phyloP scores from a whole-genome alignment of 345 rosid genomes.

The Cardamine occulta region DNA sequence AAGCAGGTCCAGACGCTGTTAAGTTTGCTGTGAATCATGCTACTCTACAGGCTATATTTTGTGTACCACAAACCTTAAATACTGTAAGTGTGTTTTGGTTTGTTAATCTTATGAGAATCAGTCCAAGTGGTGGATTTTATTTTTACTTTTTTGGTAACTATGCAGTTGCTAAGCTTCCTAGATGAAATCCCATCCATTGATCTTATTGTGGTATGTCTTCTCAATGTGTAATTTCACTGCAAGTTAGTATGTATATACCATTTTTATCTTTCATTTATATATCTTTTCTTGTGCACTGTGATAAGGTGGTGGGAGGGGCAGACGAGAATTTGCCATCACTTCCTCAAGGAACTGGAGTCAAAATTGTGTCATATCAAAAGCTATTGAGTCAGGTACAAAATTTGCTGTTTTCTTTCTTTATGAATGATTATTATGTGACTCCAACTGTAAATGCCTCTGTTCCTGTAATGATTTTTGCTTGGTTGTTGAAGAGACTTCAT shows the following conservation, averaged over 20 bases:
- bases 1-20: conserved; percentile 89
- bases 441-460: conserved; percentile 5
- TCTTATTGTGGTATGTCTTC: conserved; percentile 72
- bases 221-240: conserved; percentile 17
- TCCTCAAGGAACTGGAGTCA: conserved; percentile 60
- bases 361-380: conserved; percentile 62
- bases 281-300: conserved; percentile 13
- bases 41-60: conserved; percentile 74
- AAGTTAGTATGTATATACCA: neutral
- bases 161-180: conserved; percentile 78
- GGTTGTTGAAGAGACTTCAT: conserved; percentile 16
- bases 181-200: conserved; percentile 73
- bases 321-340: conserved; percentile 73
- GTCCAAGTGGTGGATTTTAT: neutral
- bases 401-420: too few relatives aligned
- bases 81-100: conserved; percentile 55
- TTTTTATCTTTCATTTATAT: neutral
- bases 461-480: conserved; percentile 9
- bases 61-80: conserved; percentile 77
- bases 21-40: conserved; percentile 78
- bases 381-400: conserved; percentile 74
- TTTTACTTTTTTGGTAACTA: neutral
- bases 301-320: conserved; percentile 80
- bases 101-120: neutral
- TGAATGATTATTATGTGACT: neutral